Base-by-base conservation (phyloP, 2,329 filamentous ascomycete species). In the Fusarium humuli region DNA sequence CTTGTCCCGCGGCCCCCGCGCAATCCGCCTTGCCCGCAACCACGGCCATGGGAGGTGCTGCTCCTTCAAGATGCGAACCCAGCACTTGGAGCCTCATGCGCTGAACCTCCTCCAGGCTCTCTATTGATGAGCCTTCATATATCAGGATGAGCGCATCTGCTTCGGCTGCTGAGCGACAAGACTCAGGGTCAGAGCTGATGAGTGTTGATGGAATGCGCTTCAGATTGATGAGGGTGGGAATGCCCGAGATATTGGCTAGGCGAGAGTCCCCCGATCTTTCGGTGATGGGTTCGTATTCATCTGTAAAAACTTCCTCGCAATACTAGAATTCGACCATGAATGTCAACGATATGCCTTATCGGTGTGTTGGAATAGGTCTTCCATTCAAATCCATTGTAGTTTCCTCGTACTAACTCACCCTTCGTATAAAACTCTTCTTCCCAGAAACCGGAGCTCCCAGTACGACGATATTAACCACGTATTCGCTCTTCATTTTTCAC, bases 371-470 rank as follows among this genome's bases (percentile, higher is more conserved):
- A 48, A 37, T 29, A 22, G 37, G 16, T 29, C 32, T 12, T 41
- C 29, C 16, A 14, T 32, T 32, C 18, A 25, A 53, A 23, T 7
- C 13, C 32, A 25, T 34, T 27, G 30, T 65, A n/a, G 13, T 14
- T 50, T 25, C 9, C 34, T 23, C 22, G 20, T 29, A n/a, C 34
- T 40, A 42, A 59, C 70, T 67, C 30, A 73, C 70, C 49, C 70
- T 61, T 22, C 67, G 48, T 60, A 71, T 66, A n/a, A 73, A 60
- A 41, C 67, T 65, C 56, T 69, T 63, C 56, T 73, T 73, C 18
- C 70, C 70, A n/a, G 61, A 46, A 25, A 34, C 52, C 16, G 58
- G 53, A 27, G 60, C 67, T 44, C 70, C 70, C 10, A 71, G 56
- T 20, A 73, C 34, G 45, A 73, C 57, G 40, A 73, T 69, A 22